phyloP scores from a whole-genome alignment of 2,329 filamentous ascomycete species.

The Rhexocercosporidium sp. region DNA sequence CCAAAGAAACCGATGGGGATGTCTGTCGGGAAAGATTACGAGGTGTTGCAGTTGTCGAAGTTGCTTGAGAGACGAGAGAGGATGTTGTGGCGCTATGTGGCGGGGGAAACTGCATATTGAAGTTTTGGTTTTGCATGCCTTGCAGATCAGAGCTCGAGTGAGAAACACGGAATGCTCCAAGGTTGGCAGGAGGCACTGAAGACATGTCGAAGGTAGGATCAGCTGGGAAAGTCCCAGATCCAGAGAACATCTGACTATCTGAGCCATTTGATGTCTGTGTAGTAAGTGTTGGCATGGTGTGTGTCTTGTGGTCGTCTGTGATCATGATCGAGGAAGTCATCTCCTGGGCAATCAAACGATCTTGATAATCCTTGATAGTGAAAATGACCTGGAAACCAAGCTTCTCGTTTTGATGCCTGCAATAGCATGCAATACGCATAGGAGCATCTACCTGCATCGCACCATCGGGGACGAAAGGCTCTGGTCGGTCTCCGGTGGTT shows the following conservation, averaged over 20 bases:
- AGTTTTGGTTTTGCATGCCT: conserved; percentile 56
- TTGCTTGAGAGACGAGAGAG: conserved; percentile 45
- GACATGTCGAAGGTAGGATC: conserved; percentile 38
- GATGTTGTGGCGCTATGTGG: conserved; percentile 40
- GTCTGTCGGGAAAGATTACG: conserved; percentile 73
- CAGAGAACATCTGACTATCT: conserved; percentile 46
- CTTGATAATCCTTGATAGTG: conserved; percentile 83
- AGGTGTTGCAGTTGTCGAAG: conserved; percentile 57
- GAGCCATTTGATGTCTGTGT: conserved; percentile 39
- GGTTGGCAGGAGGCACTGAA: conserved; percentile 38
- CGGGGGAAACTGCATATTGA: conserved; percentile 39
- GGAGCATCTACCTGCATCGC: conserved; percentile 82
- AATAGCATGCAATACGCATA: conserved; percentile 98
- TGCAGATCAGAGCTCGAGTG: conserved; percentile 69
- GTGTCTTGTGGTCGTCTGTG: conserved; percentile 96
- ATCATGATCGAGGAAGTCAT: conserved; percentile 93
- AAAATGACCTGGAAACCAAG: conserved; percentile 92
- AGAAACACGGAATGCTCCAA: conserved; percentile 58
- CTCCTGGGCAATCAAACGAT: conserved; percentile 79
- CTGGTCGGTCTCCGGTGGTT: conserved; percentile 50
- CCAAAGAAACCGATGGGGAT: conserved; percentile 69
- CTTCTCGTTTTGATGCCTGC: conserved; percentile 93
- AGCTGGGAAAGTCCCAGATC: conserved; percentile 48
- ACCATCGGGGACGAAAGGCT: conserved; percentile 57
- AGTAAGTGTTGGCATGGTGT: conserved; percentile 51